Base-by-base conservation (phyloP, 2,329 filamentous ascomycete genomes). In the Apiospora marii region DNA sequence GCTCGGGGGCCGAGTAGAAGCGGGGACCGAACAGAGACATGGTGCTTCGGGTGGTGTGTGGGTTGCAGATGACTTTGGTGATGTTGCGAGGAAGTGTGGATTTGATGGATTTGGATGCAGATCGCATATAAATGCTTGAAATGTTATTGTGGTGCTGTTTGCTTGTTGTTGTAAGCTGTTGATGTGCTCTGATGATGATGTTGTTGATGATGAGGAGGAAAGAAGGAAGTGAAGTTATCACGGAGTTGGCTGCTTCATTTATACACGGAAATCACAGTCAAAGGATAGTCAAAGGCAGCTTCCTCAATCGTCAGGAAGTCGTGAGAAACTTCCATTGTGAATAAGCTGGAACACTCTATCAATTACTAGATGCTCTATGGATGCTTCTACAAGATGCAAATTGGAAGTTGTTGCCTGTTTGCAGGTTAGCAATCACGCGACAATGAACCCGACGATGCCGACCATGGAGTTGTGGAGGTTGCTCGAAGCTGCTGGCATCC, bases 1-100 rank as follows among this genome's bases (percentile, higher is more conserved):
- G 79, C 80, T 87, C 83, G 74, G 82, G 76, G 69, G 74, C 71
- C 78, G 85, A 82, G 85, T 88, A 85, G 77, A 87, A 83, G 78
- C 83, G 83, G 80, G 86, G 85, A 73, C 87, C 85, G 84, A 91
- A 91, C 84, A 91, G 89, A 87, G 89, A 91, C 91, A 81, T 81
- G 90, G 84, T 61, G 68, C 72, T 46, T 64, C 73, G 68, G 77
- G 72, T 77, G 71, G 75, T 77, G 72, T 73, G 72, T 69, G 69
- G 51, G 49, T 71, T 75, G 71, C 58, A 64, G 34, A 64, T 58
- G 71, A 61, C 58, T 27, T 73, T 70, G 69, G 72, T 71, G 75
- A 74, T 69, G 73, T 73, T 72, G 72, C 72, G 70, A 43, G 34
- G 68, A 76, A 77, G 61, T 76, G 34, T 44, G 24, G 48, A 19